phyloP scores from a whole-genome alignment of 2,329 filamentous ascomycete genomes.

The Emmonsia crescens region DNA sequence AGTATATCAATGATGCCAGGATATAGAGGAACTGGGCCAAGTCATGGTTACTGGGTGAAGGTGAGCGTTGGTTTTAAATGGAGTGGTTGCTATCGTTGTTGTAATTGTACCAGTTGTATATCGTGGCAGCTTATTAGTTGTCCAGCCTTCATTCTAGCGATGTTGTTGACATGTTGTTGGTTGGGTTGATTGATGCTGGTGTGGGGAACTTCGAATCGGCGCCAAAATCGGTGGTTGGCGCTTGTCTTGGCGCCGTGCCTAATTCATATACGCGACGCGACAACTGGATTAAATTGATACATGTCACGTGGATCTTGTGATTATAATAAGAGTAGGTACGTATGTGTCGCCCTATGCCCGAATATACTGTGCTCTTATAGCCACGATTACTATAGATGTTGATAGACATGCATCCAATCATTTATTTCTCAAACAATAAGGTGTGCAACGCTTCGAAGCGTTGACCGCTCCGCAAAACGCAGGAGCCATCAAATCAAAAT shows the following conservation, averaged over 20 bases:
- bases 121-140: neutral
- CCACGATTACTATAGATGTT: neutral
- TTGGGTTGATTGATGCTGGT: neutral
- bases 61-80: neutral
- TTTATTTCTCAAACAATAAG: neutral
- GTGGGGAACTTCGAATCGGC: neutral
- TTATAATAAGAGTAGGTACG: too few species aligned
- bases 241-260: neutral
- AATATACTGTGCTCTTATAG: neutral
- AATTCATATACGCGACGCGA: neutral
- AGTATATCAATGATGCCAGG: constrained; percentile 15
- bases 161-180: neutral
- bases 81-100: neutral
- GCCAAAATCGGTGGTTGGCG: neutral
- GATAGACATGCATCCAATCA: neutral
- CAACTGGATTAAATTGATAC: too few species aligned
- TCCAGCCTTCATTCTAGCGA: neutral
- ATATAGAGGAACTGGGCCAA: neutral
- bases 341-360: too few species aligned
- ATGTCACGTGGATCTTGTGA: too few species aligned
- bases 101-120: neutral
- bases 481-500: too few species aligned
- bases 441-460: too few species aligned
- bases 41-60: neutral
- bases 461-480: neutral